Evolutionary conservation across 2,329 filamentous ascomycete genomes (phyloP).

Genomic region (Aspergillus melleus): DNA sequence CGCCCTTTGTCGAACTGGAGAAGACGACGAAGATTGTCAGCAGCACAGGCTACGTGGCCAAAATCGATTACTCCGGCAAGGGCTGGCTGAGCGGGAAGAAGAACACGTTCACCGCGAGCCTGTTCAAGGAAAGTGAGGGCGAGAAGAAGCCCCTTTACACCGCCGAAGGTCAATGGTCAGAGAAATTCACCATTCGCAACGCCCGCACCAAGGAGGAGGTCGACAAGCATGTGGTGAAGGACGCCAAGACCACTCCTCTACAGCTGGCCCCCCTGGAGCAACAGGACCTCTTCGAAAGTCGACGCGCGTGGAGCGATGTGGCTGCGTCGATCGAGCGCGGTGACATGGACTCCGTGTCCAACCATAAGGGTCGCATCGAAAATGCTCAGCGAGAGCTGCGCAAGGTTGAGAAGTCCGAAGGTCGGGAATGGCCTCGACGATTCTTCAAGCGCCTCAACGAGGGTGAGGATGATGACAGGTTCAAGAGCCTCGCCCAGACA

Average conservation of each 20-base stretch:
- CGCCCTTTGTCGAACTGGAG: slow-evolving; percentile 87
- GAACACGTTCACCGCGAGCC: slow-evolving; percentile 76
- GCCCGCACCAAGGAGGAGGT: slow-evolving; percentile 55
- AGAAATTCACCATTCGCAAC: slow-evolving; percentile 74
- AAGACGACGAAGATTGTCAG: slow-evolving; percentile 81
- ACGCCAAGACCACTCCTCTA: slow-evolving; percentile 64
- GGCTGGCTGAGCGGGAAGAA: slow-evolving; percentile 96
- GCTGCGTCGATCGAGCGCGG: slow-evolving; percentile 75
- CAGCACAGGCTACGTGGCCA: slow-evolving; percentile 80
- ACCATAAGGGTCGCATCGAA: slow-evolving; percentile 87
- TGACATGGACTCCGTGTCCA: slow-evolving; percentile 77
- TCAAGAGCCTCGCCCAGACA: slow-evolving; percentile 45
- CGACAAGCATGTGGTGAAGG: slow-evolving; percentile 62
- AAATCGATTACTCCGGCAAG: slow-evolving; percentile 90
- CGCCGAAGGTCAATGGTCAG: slow-evolving; percentile 88
- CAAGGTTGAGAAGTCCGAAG: slow-evolving; percentile 71
- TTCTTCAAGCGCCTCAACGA: slow-evolving; percentile 65
- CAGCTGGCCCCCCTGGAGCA: slow-evolving; percentile 69
- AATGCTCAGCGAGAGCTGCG: slow-evolving; percentile 79
- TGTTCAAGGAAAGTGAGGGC: slow-evolving; percentile 70
- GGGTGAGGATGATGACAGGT: slow-evolving; percentile 36
- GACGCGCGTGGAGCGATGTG: slow-evolving; percentile 85
- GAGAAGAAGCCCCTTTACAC: slow-evolving; percentile 70
- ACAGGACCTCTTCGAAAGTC: slow-evolving; percentile 84
- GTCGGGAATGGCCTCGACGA: slow-evolving; percentile 73